phyloP scores from a whole-genome alignment of 2,329 filamentous ascomycete species.

The Ascomycota sp. region DNA sequence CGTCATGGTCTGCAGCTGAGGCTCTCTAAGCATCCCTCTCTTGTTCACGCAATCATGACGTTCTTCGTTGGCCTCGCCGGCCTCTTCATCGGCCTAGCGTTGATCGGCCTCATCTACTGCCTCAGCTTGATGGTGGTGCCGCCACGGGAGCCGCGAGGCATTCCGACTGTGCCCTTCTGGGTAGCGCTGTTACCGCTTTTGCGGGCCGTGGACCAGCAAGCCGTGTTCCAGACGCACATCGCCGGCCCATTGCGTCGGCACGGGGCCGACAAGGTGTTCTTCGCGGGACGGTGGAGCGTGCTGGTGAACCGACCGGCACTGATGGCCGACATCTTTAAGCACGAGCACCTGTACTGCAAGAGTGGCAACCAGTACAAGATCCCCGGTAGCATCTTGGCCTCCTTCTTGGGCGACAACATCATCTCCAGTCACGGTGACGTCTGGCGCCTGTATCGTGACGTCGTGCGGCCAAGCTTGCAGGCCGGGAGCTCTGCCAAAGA shows the following conservation, averaged over 20 bases:
- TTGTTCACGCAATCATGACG: no score
- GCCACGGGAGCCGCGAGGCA: conserved; percentile 12
- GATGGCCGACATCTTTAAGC: conserved; percentile 17
- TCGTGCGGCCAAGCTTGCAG: conserved; percentile 17
- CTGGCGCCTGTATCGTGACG: conserved; percentile 14
- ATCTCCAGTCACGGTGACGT: conserved; percentile 16
- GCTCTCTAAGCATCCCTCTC: no score
- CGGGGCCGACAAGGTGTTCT: conserved; percentile 27
- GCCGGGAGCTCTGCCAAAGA: no score
- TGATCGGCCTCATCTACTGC: conserved; percentile 2
- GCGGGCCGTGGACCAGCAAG: conserved; percentile 20
- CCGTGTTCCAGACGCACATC: conserved; percentile 18
- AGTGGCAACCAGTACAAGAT: conserved; percentile 21
- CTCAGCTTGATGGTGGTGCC: conserved; percentile 7
- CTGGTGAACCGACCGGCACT: conserved; percentile 22
- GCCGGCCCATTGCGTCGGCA: conserved; percentile 15
- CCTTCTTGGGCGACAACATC: conserved; percentile 18
- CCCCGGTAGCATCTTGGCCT: conserved; percentile 16
- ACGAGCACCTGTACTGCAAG: conserved; percentile 14
- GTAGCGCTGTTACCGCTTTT: conserved; percentile 20
- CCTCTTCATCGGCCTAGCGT: conserved; percentile 1
- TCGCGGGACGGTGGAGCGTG: conserved; percentile 26
- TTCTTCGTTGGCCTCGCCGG: no score
- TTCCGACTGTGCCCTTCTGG: conserved; percentile 22
- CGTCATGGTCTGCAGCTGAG: no score